A percentile compares a stretch with the other conserved stretches of the same genome.
Evolutionary conservation across 768 basidiomycete species (phyloP).

Genomic region (Agaricus blazei): DNA sequence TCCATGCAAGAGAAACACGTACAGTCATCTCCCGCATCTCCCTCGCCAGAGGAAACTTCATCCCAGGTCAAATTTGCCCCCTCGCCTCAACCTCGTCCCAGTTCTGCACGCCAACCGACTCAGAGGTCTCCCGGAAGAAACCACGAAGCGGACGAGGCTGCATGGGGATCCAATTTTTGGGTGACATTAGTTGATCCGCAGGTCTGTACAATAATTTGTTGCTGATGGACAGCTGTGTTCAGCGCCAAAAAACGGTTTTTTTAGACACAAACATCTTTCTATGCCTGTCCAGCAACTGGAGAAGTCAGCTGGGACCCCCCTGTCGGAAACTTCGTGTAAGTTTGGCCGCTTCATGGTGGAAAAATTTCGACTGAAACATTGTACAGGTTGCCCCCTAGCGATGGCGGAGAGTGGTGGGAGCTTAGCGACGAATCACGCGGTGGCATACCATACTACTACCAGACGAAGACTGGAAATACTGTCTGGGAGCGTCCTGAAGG

Average conservation of each 20-base stretch:
- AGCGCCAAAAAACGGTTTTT: neutral
- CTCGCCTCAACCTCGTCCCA: constrained; percentile 3
- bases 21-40: constrained; percentile 12
- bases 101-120: constrained; percentile 20
- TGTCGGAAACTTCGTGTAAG: constrained; percentile 82
- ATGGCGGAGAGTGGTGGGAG: constrained; percentile 96
- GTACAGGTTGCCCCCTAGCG: constrained; percentile 71
- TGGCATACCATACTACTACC: constrained; percentile 89
- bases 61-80: constrained; percentile 15
- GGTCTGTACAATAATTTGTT: constrained; percentile 38
- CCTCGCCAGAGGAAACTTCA: constrained; percentile 12
- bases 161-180: constrained; percentile 93
- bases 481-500: constrained; percentile 89
- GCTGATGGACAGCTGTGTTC: constrained; percentile 3
- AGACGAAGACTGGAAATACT: constrained; percentile 86
- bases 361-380: constrained; percentile 15
- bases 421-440: constrained; percentile 78
- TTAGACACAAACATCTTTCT: constrained; percentile 68
- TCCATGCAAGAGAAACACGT: constrained; percentile 7
- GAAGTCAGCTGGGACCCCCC: constrained; percentile 94
- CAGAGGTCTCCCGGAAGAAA: constrained; percentile 18
- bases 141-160: constrained; percentile 40
- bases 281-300: constrained; percentile 89
- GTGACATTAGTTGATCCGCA: constrained; percentile 89
- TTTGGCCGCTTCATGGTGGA: constrained; percentile 10